Percentiles rank a stretch among this genome's conserved stretches.
Conservation (phyloP, 768 basidiomycete genomes). For the Serendipita sp. region DNA sequence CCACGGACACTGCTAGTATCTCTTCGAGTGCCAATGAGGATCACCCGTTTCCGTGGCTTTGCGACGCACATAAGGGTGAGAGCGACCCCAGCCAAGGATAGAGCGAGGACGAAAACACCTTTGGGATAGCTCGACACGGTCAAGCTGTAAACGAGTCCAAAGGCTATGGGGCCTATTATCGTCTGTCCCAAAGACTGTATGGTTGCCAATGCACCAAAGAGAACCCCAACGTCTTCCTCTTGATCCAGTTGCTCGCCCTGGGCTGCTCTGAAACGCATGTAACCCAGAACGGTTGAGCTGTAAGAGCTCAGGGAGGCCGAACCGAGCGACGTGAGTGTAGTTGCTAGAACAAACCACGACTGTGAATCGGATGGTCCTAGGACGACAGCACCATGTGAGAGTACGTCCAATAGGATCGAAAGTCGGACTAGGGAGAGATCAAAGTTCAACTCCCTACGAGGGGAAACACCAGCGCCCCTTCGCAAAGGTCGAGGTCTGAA, state of each 20-base stretch:
- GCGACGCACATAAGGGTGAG: neutral
- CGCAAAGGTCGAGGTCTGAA: neutral
- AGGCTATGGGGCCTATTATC: slow-evolving; percentile 30
- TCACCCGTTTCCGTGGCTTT: slow-evolving; percentile 7
- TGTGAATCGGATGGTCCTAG: slow-evolving; percentile 22
- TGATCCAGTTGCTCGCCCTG: slow-evolving; percentile 21
- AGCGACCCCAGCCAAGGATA: neutral
- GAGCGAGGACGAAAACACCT: slow-evolving; percentile 7
- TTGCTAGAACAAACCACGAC: slow-evolving; percentile 38
- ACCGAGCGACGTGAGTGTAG: slow-evolving; percentile 47
- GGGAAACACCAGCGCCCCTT: slow-evolving; percentile 20
- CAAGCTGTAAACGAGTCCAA: neutral
- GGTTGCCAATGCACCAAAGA: slow-evolving; percentile 60
- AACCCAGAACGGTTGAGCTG: slow-evolving; percentile 20
- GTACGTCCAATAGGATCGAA: slow-evolving; percentile 51
- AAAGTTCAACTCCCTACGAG: slow-evolving; percentile 47
- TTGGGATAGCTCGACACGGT: neutral
- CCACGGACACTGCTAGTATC: neutral
- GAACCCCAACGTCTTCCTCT: slow-evolving; percentile 25
- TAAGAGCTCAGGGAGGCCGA: slow-evolving; percentile 48
- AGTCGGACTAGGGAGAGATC: slow-evolving; percentile 48
- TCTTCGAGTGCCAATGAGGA: slow-evolving; percentile 9
- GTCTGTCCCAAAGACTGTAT: slow-evolving; percentile 50
- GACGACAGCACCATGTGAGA: slow-evolving; percentile 47
- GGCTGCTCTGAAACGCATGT: slow-evolving; percentile 24